Percentiles rank a stretch among this genome's conserved stretches.
These are phyloP conservation scores for Ceratobasidium sp. DNA, from an alignment of 1,284 basidiomycete genomes.

Conservation along the genomic window DNA sequence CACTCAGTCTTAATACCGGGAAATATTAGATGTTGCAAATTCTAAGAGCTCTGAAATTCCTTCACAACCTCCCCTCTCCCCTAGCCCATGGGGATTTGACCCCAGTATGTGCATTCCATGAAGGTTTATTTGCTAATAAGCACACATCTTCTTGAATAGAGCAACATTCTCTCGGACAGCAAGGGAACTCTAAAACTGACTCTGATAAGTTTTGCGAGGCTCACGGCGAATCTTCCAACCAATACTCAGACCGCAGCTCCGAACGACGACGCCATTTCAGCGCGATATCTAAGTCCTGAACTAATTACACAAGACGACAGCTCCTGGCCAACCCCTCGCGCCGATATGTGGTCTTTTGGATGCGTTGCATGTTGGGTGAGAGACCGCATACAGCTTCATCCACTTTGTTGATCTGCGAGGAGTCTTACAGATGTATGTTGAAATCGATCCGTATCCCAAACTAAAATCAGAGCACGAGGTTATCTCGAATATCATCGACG, in stretches of 20 bases:
- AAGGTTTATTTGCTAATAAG: neutral
- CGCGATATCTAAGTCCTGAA: conserved; percentile 29
- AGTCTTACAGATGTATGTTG: conserved; percentile 10
- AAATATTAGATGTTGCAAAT: conserved; percentile 8
- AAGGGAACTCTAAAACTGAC: conserved; percentile 8
- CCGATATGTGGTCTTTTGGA: conserved; percentile 37
- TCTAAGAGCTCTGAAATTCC: neutral
- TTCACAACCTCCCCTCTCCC: conserved; percentile 19
- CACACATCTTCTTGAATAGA: neutral
- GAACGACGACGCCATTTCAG: conserved; percentile 17
- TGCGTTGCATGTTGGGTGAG: conserved; percentile 29
- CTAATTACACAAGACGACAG: neutral
- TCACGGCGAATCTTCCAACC: neutral
- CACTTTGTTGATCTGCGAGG: no score
- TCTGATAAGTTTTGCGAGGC: conserved; percentile 21
- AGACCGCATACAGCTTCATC: neutral
- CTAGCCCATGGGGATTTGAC: conserved; percentile 19
- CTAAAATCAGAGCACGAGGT: neutral
- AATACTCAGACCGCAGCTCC: conserved; percentile 1
- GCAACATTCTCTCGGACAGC: conserved; percentile 10
- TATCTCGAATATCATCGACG: neutral
- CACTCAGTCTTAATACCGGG: neutral
- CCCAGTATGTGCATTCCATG: neutral
- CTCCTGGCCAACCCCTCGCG: conserved; percentile 4
- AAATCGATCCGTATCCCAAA: conserved; percentile 9